Evolutionary conservation across 495 filamentous ascomycete genomes (phyloP).

Genomic region (Talaromyces trachyspermus): DNA sequence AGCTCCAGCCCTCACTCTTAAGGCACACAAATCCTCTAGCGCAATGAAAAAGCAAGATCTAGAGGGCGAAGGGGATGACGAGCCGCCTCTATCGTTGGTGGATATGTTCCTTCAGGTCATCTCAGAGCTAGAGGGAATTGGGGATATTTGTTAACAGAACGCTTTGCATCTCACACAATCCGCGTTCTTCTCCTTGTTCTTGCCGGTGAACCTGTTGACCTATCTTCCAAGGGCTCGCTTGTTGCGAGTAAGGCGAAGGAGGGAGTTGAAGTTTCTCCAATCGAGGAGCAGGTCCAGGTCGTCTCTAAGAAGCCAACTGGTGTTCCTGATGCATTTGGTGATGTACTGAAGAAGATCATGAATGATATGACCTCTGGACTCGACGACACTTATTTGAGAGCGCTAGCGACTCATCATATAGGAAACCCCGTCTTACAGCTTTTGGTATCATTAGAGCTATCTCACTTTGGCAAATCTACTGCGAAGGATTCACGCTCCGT

Average conservation of each 20-base stretch:
- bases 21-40: conserved; percentile 41
- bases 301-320: conserved; percentile 30
- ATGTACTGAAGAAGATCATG: conserved; percentile 72
- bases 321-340: conserved; percentile 72
- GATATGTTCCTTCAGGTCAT: conserved; percentile 74
- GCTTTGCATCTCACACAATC: conserved; percentile 85
- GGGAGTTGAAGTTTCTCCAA: conserved; percentile 49
- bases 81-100: conserved; percentile 59
- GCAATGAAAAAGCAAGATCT: conserved; percentile 24
- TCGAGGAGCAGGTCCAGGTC: conserved; percentile 26
- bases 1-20: conserved; percentile 66
- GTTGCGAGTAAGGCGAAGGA: conserved; percentile 89
- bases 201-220: conserved; percentile 68
- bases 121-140: conserved; percentile 79
- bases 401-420: conserved; percentile 76
- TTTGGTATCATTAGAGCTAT: conserved; percentile 74
- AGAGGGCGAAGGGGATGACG: conserved; percentile 28
- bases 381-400: conserved; percentile 64
- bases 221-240: conserved; percentile 55
- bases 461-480: conserved; percentile 56
- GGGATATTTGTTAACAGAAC: conserved; percentile 76
- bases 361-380: conserved; percentile 60
- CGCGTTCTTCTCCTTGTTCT: conserved; percentile 79
- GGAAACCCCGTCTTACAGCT: conserved; percentile 88
- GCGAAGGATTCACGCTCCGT: conserved; percentile 54